Conservation (phyloP, 495 filamentous ascomycete species). For the Neurospora africana region DNA sequence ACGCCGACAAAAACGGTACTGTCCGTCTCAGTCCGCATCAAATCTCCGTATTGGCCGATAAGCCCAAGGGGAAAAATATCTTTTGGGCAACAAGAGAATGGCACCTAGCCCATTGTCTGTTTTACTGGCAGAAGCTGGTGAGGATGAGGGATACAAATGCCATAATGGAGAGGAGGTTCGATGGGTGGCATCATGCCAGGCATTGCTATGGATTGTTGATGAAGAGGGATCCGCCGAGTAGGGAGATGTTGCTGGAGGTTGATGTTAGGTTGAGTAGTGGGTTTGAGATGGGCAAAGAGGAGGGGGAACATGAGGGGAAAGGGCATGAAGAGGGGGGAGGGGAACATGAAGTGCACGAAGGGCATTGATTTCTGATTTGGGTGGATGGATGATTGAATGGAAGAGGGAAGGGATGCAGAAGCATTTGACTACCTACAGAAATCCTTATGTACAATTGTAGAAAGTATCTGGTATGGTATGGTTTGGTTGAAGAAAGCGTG, state of each 20-base stretch:
- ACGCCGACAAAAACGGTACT: not conserved
- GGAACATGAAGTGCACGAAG: not conserved
- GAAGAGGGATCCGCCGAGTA: constrained; percentile 2
- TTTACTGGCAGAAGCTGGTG: constrained; percentile 12
- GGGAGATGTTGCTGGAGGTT: constrained; percentile 4
- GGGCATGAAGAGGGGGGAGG: not conserved
- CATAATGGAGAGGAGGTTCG: constrained; percentile 10
- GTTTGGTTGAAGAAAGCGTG: too few species aligned
- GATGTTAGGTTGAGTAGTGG: constrained; percentile 7
- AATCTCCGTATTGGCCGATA: not conserved
- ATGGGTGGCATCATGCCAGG: constrained; percentile 2
- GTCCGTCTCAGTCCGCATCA: not conserved
- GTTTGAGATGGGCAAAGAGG: not conserved
- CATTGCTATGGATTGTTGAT: constrained; percentile 6
- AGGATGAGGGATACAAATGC: constrained; percentile 4
- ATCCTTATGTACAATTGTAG: too few species aligned
- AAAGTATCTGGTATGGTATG: too few species aligned
- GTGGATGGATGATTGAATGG: not conserved
- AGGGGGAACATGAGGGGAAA: constrained; percentile 6
- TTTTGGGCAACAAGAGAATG: constrained; percentile 7
- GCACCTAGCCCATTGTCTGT: constrained; percentile 9
- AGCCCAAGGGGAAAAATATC: not conserved
- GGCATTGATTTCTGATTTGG: not conserved
- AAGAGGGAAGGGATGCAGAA: not conserved
- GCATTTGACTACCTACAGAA: not conserved